Evolutionary conservation across 345 rosid species (phyloP).

Genomic region (Sisymbrium irio): DNA sequence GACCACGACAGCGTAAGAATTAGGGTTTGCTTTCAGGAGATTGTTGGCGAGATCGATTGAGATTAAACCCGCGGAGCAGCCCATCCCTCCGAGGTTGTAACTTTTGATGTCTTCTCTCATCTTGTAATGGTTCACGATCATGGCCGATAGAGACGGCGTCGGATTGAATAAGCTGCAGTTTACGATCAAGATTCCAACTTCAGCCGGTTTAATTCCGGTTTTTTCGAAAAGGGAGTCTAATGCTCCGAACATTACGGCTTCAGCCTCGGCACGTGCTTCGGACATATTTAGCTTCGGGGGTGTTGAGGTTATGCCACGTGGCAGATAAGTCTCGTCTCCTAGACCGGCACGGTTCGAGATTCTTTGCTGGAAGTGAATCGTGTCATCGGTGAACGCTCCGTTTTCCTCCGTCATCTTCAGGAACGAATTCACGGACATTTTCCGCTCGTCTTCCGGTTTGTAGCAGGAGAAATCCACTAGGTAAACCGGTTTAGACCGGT

Average conservation of each 20-base stretch:
- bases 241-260: slow-evolving; percentile 68
- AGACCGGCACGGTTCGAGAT: slow-evolving; percentile 60
- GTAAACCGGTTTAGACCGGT: slow-evolving; percentile 62
- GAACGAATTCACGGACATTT: slow-evolving; percentile 55
- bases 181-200: slow-evolving; percentile 63
- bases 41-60: slow-evolving; percentile 69
- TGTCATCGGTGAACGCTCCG: slow-evolving; percentile 48
- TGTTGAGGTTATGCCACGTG: slow-evolving; percentile 54
- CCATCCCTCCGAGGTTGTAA: slow-evolving; percentile 92
- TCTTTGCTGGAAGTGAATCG: slow-evolving; percentile 61
- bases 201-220: slow-evolving; percentile 56
- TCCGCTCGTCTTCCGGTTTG: slow-evolving; percentile 61
- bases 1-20: slow-evolving; percentile 70
- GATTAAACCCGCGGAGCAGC: slow-evolving; percentile 89
- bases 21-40: slow-evolving; percentile 72
- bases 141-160: slow-evolving; percentile 72
- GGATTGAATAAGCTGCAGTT: slow-evolving; percentile 87
- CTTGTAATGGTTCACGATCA: slow-evolving; percentile 79
- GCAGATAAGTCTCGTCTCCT: slow-evolving; percentile 74
- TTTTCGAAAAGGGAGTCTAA: slow-evolving; percentile 56
- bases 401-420: slow-evolving; percentile 53
- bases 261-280: slow-evolving; percentile 79
- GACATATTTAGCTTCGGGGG: slow-evolving; percentile 68
- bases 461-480: slow-evolving; percentile 71
- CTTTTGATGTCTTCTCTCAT: slow-evolving; percentile 64